Evolutionary conservation across 805 yeast species (phyloP).

Genomic region (Scheffersomyces coipomensis): DNA sequence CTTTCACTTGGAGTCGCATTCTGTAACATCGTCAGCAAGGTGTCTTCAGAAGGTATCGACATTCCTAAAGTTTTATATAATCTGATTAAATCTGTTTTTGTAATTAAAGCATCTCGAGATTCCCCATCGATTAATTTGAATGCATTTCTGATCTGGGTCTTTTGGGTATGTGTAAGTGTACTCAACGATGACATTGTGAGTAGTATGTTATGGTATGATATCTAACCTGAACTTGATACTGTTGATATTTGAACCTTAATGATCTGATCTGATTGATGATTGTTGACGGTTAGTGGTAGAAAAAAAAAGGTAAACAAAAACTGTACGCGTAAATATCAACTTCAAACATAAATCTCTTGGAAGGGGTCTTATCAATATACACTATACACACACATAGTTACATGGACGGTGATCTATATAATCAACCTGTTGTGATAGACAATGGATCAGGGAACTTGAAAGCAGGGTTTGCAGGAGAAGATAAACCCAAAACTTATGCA

Average conservation of each 20-base stretch:
- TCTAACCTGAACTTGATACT: no score
- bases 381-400: no score
- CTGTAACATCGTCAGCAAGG: slow-evolving; percentile 54
- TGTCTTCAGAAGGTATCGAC: slow-evolving; percentile 38
- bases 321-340: no score
- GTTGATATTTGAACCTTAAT: no score
- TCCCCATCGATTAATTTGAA: slow-evolving; percentile 82
- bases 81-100: slow-evolving; percentile 52
- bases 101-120: slow-evolving; percentile 62
- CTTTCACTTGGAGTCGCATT: slow-evolving; percentile 12
- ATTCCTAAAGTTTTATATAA: slow-evolving; percentile 56
- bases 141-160: slow-evolving; percentile 66
- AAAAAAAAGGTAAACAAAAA: no score
- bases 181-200: slow-evolving; percentile 27
- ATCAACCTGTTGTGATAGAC: slow-evolving; percentile 47
- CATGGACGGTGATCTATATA: slow-evolving; percentile 26
- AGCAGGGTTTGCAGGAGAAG: slow-evolving; percentile 93
- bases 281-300: no score
- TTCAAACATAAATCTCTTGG: no score
- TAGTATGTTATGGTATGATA: no score
- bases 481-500: slow-evolving; percentile 64
- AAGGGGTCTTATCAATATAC: no score
- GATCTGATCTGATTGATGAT: no score
- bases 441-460: slow-evolving; percentile 80
- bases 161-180: slow-evolving; percentile 57